phyloP scores from a whole-genome alignment of 2,329 filamentous ascomycete genomes.

The Pyricularia pennisetigena region DNA sequence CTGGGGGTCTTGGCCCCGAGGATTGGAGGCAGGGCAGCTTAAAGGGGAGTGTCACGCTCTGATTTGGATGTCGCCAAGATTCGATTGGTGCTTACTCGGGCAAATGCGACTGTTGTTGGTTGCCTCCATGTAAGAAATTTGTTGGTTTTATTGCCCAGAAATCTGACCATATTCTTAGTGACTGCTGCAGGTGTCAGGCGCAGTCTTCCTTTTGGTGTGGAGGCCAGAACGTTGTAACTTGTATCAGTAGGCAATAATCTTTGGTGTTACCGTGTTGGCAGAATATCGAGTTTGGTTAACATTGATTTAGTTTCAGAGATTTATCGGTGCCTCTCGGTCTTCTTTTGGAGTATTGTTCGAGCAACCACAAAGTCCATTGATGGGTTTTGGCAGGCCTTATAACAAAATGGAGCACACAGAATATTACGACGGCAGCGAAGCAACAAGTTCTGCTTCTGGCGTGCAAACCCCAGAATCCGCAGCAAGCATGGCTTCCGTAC shows the following conservation, averaged over 20 bases:
- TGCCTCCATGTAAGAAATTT: neutral
- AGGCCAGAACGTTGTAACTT: neutral
- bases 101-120: neutral
- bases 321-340: too few species aligned
- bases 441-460: neutral
- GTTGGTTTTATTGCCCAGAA: neutral
- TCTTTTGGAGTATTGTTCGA: too few species aligned
- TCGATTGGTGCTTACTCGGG: neutral
- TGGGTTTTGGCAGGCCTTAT: too few species aligned
- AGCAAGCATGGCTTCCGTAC: neutral
- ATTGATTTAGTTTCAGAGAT: too few species aligned
- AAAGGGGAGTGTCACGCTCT: neutral
- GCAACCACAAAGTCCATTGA: too few species aligned
- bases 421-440: neutral
- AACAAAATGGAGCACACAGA: neutral
- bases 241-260: too few species aligned
- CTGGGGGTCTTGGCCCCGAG: neutral
- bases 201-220: neutral
- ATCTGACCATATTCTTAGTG: neutral
- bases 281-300: too few species aligned
- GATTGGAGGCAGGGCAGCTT: neutral
- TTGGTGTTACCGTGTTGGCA: too few species aligned
- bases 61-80: neutral
- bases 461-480: neutral
- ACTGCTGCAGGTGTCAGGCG: neutral